Percentiles rank a stretch among this genome's conserved stretches.
Evolutionary conservation across 768 basidiomycete genomes (phyloP).

Genomic region (Lactifluus hygrophoroides): DNA sequence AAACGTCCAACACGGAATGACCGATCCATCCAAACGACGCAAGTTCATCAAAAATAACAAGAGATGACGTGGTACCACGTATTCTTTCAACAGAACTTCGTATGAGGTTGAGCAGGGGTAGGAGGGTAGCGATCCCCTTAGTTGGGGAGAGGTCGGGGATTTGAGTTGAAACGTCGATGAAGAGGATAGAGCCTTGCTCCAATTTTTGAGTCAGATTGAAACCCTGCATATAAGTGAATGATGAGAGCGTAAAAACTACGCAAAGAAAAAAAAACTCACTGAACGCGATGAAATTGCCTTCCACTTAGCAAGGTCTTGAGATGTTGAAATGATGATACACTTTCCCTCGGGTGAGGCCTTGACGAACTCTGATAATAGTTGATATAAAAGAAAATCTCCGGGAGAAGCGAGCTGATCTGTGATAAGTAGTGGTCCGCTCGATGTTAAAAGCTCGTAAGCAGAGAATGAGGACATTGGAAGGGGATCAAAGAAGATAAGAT

Average conservation of each 20-base stretch:
- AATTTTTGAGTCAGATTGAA: constrained; percentile 13
- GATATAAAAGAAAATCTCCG: constrained; percentile 65
- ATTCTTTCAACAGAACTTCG: neutral
- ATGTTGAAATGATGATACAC: constrained; percentile 49
- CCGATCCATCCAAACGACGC: constrained; percentile 68
- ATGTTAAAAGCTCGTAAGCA: constrained; percentile 34
- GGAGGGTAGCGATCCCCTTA: constrained; percentile 18
- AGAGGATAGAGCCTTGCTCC: constrained; percentile 31
- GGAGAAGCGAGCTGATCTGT: constrained; percentile 66
- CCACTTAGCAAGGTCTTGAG: constrained; percentile 51
- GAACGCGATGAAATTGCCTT: constrained; percentile 53
- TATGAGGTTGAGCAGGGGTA: constrained; percentile 19
- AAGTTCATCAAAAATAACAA: constrained; percentile 68
- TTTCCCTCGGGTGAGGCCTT: constrained; percentile 32
- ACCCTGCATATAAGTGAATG: neutral
- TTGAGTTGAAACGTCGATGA: constrained; percentile 44
- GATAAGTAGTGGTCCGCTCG: constrained; percentile 48
- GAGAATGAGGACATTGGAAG: constrained; percentile 42
- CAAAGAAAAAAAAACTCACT: constrained; percentile 39
- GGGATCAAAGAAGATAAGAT: neutral
- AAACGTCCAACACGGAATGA: constrained; percentile 40
- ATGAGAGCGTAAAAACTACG: neutral
- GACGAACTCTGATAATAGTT: constrained; percentile 40
- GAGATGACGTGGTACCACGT: constrained; percentile 18
- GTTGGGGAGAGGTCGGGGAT: constrained; percentile 23